Evolutionary conservation across 2,329 filamentous ascomycete genomes (phyloP).

Genomic region (Ceratocystis lukuohia): DNA sequence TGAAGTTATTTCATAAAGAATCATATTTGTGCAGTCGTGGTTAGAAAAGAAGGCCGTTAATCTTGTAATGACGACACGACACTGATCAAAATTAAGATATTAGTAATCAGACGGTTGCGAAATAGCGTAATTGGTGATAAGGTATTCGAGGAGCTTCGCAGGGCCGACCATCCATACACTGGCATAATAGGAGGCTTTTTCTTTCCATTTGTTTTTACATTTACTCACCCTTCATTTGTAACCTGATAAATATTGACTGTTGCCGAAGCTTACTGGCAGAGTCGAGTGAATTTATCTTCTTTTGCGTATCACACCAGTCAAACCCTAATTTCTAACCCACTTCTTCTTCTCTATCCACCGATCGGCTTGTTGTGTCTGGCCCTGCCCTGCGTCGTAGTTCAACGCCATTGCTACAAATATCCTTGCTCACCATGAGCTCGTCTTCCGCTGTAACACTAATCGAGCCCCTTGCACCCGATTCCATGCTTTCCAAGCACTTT

Average conservation of each 20-base stretch:
- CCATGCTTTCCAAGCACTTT: conserved; percentile 63
- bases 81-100: background rate
- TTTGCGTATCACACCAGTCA: no score
- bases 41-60: background rate
- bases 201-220: no score
- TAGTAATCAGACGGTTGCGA: conserved; percentile 7
- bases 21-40: background rate
- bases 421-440: conserved; percentile 4
- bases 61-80: background rate
- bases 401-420: background rate
- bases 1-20: background rate
- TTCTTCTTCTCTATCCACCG: background rate
- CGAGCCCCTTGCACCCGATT: conserved; percentile 32
- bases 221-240: no score
- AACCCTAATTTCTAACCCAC: background rate
- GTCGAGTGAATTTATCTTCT: background rate
- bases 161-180: background rate
- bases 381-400: background rate
- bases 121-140: background rate
- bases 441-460: conserved; percentile 10
- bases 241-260: background rate
- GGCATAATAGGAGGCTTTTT: no score
- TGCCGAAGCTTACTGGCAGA: background rate
- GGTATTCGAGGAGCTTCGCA: background rate
- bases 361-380: background rate